Evolutionary conservation across 768 basidiomycete genomes (phyloP).

Genomic region (Leucosporidium yakuticum): DNA sequence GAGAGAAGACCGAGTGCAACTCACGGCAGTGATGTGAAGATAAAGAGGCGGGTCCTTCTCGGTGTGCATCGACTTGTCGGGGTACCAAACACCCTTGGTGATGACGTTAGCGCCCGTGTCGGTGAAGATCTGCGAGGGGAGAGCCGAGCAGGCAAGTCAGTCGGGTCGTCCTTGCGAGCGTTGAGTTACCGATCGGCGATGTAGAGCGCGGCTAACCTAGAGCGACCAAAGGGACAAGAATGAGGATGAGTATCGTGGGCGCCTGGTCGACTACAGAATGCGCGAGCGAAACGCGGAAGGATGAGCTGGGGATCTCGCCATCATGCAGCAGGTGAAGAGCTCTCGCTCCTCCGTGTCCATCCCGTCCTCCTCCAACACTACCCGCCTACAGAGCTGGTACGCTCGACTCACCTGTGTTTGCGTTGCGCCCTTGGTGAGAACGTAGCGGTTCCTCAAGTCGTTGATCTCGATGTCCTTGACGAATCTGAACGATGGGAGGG

Average conservation of each 20-base stretch:
- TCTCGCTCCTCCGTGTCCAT: neutral
- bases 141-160: neutral
- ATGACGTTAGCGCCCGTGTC: constrained; percentile 88
- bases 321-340: neutral
- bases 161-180: neutral
- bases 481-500: constrained; percentile 50
- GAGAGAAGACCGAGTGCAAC: neutral
- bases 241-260: neutral
- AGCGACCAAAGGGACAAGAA: neutral
- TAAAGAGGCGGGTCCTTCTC: constrained; percentile 90
- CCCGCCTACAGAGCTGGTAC: constrained; percentile 1
- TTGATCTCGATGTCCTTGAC: constrained; percentile 94
- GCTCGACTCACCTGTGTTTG: constrained; percentile 68
- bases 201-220: constrained; percentile 4
- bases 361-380: too few species aligned
- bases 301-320: constrained; percentile 11
- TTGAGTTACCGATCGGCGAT: neutral
- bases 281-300: neutral
- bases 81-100: constrained; percentile 94
- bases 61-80: constrained; percentile 81
- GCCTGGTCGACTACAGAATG: neutral
- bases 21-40: constrained; percentile 74
- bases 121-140: constrained; percentile 63
- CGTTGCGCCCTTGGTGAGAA: constrained; percentile 87
- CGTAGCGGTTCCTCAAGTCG: constrained; percentile 86